phyloP scores from a whole-genome alignment of 2,329 filamentous ascomycete genomes.

The Penicillium sumatraense region DNA sequence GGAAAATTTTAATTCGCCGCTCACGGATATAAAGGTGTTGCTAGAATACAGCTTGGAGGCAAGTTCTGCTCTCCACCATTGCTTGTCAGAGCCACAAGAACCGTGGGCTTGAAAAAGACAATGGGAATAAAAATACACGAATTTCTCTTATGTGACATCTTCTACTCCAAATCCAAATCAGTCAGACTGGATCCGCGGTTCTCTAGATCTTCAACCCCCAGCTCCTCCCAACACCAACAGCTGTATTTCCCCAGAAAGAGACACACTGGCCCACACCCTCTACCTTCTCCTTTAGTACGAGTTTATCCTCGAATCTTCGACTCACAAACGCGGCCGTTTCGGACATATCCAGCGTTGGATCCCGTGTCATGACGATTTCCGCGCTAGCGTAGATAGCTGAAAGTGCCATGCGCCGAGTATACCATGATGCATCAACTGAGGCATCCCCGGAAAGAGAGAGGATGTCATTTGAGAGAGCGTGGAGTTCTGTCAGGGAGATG shows the following conservation, averaged over 20 bases:
- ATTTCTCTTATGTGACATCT: not conserved
- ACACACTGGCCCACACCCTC: conserved; percentile 74
- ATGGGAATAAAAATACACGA: conserved; percentile 1
- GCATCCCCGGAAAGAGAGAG: conserved; percentile 83
- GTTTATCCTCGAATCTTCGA: conserved; percentile 72
- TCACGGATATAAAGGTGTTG: no score
- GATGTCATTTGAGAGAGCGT: conserved; percentile 86
- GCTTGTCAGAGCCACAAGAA: not conserved
- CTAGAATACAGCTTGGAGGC: not conserved
- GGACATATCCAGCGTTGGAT: conserved; percentile 71
- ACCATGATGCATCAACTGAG: conserved; percentile 86
- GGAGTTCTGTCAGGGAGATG: conserved; percentile 76
- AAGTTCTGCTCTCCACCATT: no score
- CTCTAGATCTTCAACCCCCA: conserved; percentile 78
- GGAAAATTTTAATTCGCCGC: no score
- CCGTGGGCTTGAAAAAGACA: not conserved
- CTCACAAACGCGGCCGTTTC: conserved; percentile 83
- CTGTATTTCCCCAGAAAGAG: conserved; percentile 77
- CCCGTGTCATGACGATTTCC: conserved; percentile 94
- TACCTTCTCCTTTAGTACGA: conserved; percentile 65
- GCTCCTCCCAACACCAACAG: conserved; percentile 82
- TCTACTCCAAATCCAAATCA: not conserved
- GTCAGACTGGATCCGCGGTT: conserved; percentile 22
- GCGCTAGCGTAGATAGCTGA: conserved; percentile 73
- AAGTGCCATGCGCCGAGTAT: conserved; percentile 70